A percentile compares a stretch with the other conserved stretches of the same genome.
phyloP scores from a whole-genome alignment of 2,329 filamentous ascomycete genomes.

The Dactylellina haptotyla region DNA sequence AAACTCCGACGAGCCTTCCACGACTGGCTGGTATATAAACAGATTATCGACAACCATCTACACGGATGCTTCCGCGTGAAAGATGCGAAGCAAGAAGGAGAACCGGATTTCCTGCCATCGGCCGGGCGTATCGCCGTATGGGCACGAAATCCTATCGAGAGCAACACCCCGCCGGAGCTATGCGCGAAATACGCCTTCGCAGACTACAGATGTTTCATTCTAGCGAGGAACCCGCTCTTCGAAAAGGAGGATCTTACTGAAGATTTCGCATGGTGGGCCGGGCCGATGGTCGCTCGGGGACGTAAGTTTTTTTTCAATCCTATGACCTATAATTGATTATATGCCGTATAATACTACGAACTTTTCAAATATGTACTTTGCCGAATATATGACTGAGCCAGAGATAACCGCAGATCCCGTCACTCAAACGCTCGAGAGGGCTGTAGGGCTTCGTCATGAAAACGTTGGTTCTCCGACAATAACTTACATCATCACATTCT shows the following conservation, averaged over 20 bases:
- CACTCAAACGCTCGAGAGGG: slow-evolving; percentile 9
- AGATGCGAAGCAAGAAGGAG: too few relatives aligned
- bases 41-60: slow-evolving; percentile 19
- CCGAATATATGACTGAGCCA: too few relatives aligned
- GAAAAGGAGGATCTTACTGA: neutral
- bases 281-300: slow-evolving; percentile 16
- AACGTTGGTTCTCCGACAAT: slow-evolving; percentile 2
- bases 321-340: too few relatives aligned
- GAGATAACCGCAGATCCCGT: too few relatives aligned
- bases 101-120: too few relatives aligned
- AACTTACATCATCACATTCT: slow-evolving; percentile 24
- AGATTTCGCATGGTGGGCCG: slow-evolving; percentile 28
- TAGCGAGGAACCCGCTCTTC: neutral
- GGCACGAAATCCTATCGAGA: slow-evolving; percentile 17
- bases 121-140: slow-evolving; percentile 3
- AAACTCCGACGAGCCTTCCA: slow-evolving; percentile 32
- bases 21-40: slow-evolving; percentile 44
- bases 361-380: too few relatives aligned
- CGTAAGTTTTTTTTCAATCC: too few relatives aligned
- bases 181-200: slow-evolving; percentile 30
- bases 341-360: too few relatives aligned
- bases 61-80: neutral
- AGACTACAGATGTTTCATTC: slow-evolving; percentile 19
- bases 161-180: neutral
- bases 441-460: too few relatives aligned